Evolutionary conservation across 768 basidiomycete species (phyloP).

Genomic region (Auriscalpium vulgare): DNA sequence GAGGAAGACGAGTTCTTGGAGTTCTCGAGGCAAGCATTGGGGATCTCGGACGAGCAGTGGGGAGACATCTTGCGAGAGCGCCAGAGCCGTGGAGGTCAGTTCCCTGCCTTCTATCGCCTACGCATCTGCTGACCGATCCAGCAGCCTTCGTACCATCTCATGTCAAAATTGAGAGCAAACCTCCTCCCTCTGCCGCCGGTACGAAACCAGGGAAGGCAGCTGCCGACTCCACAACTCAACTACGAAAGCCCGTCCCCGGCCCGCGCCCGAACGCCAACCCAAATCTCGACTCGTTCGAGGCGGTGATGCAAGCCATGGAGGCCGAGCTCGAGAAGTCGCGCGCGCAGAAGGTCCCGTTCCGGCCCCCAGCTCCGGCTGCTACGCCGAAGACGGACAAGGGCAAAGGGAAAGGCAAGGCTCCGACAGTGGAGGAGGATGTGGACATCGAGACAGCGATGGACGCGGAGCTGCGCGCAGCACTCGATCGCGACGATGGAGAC

Average conservation of each 20-base stretch:
- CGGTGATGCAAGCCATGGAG: conserved; percentile 96
- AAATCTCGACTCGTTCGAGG: conserved; percentile 85
- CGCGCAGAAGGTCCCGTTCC: conserved; percentile 14
- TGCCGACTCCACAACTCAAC: neutral
- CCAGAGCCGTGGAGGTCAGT: conserved; percentile 72
- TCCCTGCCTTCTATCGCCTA: neutral
- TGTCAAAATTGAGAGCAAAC: conserved; percentile 7
- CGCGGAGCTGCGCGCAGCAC: conserved; percentile 61
- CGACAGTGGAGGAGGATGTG: conserved; percentile 40
- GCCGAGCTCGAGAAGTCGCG: conserved; percentile 55
- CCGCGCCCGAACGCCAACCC: conserved; percentile 46
- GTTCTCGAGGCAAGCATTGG: conserved; percentile 88
- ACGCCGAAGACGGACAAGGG: conserved; percentile 36
- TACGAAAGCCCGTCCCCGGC: conserved; percentile 22
- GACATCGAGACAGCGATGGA: conserved; percentile 88
- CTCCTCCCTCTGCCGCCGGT: neutral
- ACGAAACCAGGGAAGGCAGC: neutral
- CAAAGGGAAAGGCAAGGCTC: conserved; percentile 31
- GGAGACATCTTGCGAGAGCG: conserved; percentile 76
- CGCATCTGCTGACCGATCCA: neutral
- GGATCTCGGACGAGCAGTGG: conserved; percentile 88
- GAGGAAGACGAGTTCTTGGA: conserved; percentile 94
- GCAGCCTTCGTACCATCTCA: conserved; percentile 21
- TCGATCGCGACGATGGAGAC: conserved; percentile 45
- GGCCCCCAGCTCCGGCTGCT: neutral